Base-by-base conservation (phyloP, 139 green algal species). In the Coelastrella sp. region DNA sequence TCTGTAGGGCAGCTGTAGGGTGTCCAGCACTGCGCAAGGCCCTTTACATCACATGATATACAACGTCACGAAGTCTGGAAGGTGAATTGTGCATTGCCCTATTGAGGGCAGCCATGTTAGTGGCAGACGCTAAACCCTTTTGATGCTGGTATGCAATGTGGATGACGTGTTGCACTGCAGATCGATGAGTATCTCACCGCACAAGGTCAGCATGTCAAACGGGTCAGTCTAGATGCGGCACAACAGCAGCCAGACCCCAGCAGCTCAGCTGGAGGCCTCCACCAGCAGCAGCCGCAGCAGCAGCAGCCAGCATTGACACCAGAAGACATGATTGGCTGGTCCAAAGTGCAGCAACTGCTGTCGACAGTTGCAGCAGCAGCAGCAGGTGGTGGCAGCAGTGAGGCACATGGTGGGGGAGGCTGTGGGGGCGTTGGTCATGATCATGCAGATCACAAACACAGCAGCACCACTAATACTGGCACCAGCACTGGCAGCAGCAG, bases 321-420 rank as follows among this genome's bases (percentile, higher is more conserved):
- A 73, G 87, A 86, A 76, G 87, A 91, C 58, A 57, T 91, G 13
- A 65, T 61, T 20, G 87, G 87, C 3, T 91, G 87, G 87, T 82
- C 64, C 64, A 91, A 91, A 78, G 66, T 88, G 19, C 83, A 88
- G 68, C 83, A 88, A 68, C 83, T 90, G 73, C n/a, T 90, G 58
- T 90, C 85, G 0, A 77, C 85, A 6, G 59, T 84, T 7, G 74
- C 85, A 65, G 58, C 73, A 90, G 85, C 73, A 75, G 85, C 74
- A 17, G 58, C 6, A 11, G 57, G n/a, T 64, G 54, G 73, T 7
- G n/a, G 73, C 73, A 83, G 20, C 73, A 76, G 47, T 54, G 32
- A 23, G 5, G 3, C 77, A 60, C 7, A 59, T n/a, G 54, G 57
- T 59, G 76, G 22, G n/a, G 81, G 85, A 54, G 65, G 83, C 83